A percentile compares a stretch with the other conserved stretches of the same genome.
These are phyloP conservation scores for Fusarium coicis DNA, from an alignment of 2,329 filamentous ascomycete genomes.

Conservation along the genomic window DNA sequence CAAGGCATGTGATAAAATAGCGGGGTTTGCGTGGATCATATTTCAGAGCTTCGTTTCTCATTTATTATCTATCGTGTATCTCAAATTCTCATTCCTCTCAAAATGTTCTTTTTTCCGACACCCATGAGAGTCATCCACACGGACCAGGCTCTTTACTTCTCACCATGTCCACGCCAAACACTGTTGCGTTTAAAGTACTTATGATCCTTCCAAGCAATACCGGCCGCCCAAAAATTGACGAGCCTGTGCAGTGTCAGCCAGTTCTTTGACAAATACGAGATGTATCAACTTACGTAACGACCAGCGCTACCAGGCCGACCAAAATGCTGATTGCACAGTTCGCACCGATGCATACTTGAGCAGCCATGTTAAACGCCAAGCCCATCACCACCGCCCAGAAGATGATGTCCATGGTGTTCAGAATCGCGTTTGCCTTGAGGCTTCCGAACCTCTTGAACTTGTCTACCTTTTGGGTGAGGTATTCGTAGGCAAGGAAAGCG, in stretches of 20 bases:
- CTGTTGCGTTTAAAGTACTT: conserved; percentile 2
- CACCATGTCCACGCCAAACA: neutral
- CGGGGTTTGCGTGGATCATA: too few species aligned
- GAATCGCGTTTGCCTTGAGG: conserved; percentile 37
- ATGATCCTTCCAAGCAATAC: conserved; percentile 18
- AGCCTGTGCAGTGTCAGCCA: neutral
- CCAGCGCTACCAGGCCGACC: conserved; percentile 8
- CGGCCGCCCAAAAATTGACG: conserved; percentile 15
- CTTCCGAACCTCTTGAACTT: conserved; percentile 34
- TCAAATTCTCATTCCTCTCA: too few species aligned
- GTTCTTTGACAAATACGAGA: rapidly evolving
- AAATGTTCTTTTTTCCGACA: too few species aligned
- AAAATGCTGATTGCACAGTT: conserved; percentile 28
- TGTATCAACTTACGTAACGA: neutral
- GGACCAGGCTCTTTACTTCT: too few species aligned
- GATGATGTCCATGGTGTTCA: conserved; percentile 41
- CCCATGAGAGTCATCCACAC: too few species aligned
- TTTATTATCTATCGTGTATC: too few species aligned
- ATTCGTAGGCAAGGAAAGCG: conserved; percentile 27
- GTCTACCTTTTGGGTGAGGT: conserved; percentile 43
- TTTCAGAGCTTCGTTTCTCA: too few species aligned
- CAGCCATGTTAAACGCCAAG: conserved; percentile 29
- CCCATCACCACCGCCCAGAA: conserved; percentile 45
- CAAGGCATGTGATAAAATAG: too few species aligned
- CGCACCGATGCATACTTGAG: conserved; percentile 16